Percentiles rank a stretch among this genome's conserved stretches.
phyloP scores from a whole-genome alignment of 1,284 basidiomycete genomes.

The Sphaerobolus stellatus region DNA sequence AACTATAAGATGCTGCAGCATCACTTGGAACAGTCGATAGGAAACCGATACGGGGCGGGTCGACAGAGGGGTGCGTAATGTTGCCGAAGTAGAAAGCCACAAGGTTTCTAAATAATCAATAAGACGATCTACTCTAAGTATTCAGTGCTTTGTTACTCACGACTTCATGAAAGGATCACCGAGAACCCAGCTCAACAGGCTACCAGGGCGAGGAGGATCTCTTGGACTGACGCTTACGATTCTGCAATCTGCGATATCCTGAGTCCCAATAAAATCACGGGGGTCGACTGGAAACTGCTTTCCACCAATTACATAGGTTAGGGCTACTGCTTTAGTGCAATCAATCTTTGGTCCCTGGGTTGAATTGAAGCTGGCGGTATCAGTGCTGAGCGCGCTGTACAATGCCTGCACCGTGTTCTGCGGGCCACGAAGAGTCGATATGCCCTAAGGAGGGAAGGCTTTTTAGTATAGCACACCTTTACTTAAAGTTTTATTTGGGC shows the following conservation, averaged over 20 bases:
- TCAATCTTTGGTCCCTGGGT: neutral
- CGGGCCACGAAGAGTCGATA: constrained; percentile 11
- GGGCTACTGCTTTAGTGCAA: neutral
- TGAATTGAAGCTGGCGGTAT: neutral
- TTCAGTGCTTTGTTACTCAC: constrained; percentile 14
- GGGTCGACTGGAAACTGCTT: constrained; percentile 15
- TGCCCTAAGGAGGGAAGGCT: too few relatives aligned
- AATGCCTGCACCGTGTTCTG: constrained; percentile 7
- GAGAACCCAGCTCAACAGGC: constrained; percentile 11
- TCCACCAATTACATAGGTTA: constrained; percentile 14
- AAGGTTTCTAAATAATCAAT: constrained; percentile 38
- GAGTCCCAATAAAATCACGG: constrained; percentile 6
- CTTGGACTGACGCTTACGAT: constrained; percentile 50
- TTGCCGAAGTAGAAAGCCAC: constrained; percentile 66
- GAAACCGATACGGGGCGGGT: constrained; percentile 66
- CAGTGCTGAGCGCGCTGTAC: neutral
- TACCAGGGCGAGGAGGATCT: constrained; percentile 39
- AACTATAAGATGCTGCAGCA: constrained; percentile 40
- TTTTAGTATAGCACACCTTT: too few relatives aligned
- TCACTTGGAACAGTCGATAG: constrained; percentile 62
- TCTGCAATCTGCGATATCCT: neutral
- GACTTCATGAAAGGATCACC: constrained; percentile 8
- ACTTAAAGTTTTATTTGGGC: neutral
- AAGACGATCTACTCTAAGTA: neutral
- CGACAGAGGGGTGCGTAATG: constrained; percentile 56